Evolutionary conservation across 2,329 filamentous ascomycete genomes (phyloP).

Genomic region (Emmonsiellopsis sp.): DNA sequence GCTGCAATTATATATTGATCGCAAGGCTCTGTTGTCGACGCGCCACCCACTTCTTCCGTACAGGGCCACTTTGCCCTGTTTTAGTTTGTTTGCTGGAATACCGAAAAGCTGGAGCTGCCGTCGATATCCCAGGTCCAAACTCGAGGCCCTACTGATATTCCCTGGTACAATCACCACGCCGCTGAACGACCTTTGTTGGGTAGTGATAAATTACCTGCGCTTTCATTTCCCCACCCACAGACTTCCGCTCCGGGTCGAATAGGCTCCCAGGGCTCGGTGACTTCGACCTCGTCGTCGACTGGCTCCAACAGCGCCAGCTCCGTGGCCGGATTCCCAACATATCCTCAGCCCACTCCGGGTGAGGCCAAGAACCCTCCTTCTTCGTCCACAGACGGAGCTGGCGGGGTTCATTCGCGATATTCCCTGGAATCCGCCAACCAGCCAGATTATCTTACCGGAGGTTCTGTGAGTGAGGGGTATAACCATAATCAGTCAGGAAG

Average conservation of each 20-base stretch:
- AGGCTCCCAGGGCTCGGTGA: conserved; percentile 55
- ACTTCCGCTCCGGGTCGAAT: conserved; percentile 62
- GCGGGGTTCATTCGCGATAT: conserved; percentile 28
- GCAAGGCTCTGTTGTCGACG: neutral
- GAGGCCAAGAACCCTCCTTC: conserved; percentile 67
- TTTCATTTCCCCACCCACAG: conserved; percentile 59
- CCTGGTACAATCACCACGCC: conserved; percentile 61
- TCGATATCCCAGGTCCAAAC: conserved; percentile 75
- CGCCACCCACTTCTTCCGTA: neutral
- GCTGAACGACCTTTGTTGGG: conserved; percentile 57
- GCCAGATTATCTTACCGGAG: conserved; percentile 26
- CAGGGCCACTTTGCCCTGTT: conserved; percentile 1
- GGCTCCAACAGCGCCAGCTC: conserved; percentile 43
- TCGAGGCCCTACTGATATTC: conserved; percentile 64
- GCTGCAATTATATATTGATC: neutral
- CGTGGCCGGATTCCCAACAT: conserved; percentile 48
- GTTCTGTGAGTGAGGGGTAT: conserved; percentile 32
- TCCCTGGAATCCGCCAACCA: conserved; percentile 27
- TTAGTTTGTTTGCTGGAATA: conserved; percentile 35
- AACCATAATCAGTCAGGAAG: conserved; percentile 33
- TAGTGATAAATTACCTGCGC: conserved; percentile 63
- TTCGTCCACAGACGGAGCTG: conserved; percentile 41
- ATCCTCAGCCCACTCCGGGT: conserved; percentile 37
- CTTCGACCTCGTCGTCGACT: conserved; percentile 36
- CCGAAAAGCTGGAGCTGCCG: conserved; percentile 91